Evolutionary conservation across 2,329 filamentous ascomycete genomes (phyloP).

Genomic region (Emmonsiellopsis sp.): DNA sequence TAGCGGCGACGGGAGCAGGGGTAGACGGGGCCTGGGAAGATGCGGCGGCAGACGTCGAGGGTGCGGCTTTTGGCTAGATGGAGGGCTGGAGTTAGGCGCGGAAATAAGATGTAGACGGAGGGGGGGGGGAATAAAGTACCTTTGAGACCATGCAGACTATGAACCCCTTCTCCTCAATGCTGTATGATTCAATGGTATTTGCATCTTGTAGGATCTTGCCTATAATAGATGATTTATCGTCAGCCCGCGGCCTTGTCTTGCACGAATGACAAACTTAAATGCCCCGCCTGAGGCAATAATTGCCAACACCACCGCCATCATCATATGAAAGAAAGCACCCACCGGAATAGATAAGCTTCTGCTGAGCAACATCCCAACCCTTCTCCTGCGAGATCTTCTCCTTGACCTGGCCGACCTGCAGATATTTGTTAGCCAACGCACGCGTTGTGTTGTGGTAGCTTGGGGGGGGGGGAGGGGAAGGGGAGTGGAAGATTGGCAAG

Average conservation of each 20-base stretch:
- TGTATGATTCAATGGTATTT: conserved; percentile 92
- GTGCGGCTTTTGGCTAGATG: conserved; percentile 61
- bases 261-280: not conserved
- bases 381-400: conserved; percentile 86
- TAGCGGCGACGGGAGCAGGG: conserved; percentile 8
- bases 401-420: conserved; percentile 80
- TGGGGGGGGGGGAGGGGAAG: conserved; percentile 1
- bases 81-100: not conserved
- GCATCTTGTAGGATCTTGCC: conserved; percentile 98
- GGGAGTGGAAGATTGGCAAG: not conserved
- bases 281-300: not conserved
- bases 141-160: conserved; percentile 98
- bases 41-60: conserved; percentile 23
- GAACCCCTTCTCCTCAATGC: conserved; percentile 98
- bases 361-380: conserved; percentile 80
- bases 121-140: conserved; percentile 44
- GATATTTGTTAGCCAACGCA: not conserved
- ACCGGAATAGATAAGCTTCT: conserved; percentile 99
- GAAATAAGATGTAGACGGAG: not conserved
- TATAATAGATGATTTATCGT: conserved; percentile 26
- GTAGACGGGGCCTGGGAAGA: conserved; percentile 28
- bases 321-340: too few relatives aligned
- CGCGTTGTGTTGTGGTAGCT: not conserved
- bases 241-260: not conserved
- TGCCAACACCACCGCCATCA: too few relatives aligned